A percentile compares a stretch with the other conserved stretches of the same genome.
phyloP scores from a whole-genome alignment of 139 green algal genomes.

The Klebsormidium nitens region DNA sequence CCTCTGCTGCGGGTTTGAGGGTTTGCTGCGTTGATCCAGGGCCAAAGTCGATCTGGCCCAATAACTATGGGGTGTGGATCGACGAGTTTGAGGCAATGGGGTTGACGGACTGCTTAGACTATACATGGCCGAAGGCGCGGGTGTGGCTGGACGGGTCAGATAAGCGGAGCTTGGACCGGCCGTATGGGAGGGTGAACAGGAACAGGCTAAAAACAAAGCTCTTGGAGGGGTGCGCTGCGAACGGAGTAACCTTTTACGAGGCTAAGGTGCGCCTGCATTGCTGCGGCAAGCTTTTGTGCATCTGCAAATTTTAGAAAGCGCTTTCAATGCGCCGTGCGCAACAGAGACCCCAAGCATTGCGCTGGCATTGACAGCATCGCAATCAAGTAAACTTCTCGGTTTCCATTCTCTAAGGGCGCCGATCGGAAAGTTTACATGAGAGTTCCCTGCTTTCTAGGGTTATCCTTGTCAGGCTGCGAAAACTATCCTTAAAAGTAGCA shows the following conservation, averaged over 20 bases:
- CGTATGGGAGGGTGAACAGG: constrained; percentile 84
- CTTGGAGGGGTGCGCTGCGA: constrained; percentile 62
- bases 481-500: no score
- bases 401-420: no score
- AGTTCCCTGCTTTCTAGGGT: no score
- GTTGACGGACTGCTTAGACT: constrained; percentile 47
- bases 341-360: no score
- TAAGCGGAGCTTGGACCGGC: constrained; percentile 53
- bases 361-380: no score
- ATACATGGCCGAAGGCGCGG: constrained; percentile 71
- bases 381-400: no score
- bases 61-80: constrained; percentile 98
- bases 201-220: constrained; percentile 84
- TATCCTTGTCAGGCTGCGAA: no score
- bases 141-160: constrained; percentile 70
- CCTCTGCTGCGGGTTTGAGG: constrained; percentile 48
- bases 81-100: constrained; percentile 94
- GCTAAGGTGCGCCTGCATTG: constrained; percentile 49
- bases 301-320: no score
- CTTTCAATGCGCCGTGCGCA: no score
- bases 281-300: no score
- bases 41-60: constrained; percentile 77
- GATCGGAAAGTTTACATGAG: no score
- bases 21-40: constrained; percentile 80
- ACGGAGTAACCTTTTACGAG: constrained; percentile 62